phyloP scores from a whole-genome alignment of 352 stramenopile species.

The Pelagophyceae sp. region DNA sequence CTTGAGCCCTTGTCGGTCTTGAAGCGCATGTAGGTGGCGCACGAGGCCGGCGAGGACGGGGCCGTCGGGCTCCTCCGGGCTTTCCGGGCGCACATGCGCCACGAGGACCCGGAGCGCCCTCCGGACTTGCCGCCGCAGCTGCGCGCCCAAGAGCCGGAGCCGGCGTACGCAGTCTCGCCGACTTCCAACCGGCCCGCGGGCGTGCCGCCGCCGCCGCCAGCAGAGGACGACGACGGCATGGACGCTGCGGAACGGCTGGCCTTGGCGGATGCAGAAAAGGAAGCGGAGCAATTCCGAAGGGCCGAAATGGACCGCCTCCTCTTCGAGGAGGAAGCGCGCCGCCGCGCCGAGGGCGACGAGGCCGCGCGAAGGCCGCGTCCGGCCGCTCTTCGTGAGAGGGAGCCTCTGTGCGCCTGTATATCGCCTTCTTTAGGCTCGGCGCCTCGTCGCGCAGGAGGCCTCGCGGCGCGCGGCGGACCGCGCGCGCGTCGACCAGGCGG shows the following conservation, averaged over 20 bases:
- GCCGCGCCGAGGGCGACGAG: background rate
- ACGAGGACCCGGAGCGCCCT: background rate
- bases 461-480: background rate
- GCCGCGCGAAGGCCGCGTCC: too few relatives aligned
- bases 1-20: too few relatives aligned
- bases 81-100: background rate
- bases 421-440: too few relatives aligned
- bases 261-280: background rate
- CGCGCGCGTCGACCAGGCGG: background rate
- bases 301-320: conserved; percentile 1
- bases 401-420: too few relatives aligned
- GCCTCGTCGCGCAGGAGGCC: background rate
- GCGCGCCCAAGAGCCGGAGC: too few relatives aligned
- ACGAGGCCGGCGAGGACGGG: background rate
- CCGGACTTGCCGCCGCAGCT: background rate
- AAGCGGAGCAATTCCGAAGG: conserved; percentile 7
- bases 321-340: conserved; percentile 15
- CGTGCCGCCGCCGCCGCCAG: background rate
- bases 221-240: background rate
- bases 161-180: too few relatives aligned
- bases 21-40: too few relatives aligned
- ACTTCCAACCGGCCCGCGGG: background rate
- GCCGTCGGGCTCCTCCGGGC: background rate
- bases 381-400: too few relatives aligned
- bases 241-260: background rate